Percentiles rank a stretch among this genome's conserved stretches.
Evolutionary conservation across 2,329 filamentous ascomycete species (phyloP).

Genomic region (Ophiostoma fasciatum): DNA sequence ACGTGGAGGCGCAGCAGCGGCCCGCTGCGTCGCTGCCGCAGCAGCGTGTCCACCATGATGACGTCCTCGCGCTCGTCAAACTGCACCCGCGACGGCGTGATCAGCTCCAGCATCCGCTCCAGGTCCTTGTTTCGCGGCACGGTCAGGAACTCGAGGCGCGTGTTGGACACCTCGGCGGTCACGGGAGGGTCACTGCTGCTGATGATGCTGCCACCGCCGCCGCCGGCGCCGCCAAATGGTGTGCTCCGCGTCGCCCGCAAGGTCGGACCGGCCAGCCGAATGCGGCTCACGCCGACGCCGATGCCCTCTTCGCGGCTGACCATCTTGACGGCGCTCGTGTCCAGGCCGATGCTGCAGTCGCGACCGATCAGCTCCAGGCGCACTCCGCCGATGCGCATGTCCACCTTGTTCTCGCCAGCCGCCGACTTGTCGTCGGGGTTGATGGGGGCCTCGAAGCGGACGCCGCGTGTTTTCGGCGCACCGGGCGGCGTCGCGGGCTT

Average conservation of each 20-base stretch:
- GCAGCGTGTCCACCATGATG: constrained; percentile 81
- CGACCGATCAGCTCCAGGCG: constrained; percentile 63
- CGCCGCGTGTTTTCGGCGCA: constrained; percentile 35
- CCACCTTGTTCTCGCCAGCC: constrained; percentile 48
- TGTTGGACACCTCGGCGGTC: constrained; percentile 45
- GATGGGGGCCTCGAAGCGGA: constrained; percentile 36
- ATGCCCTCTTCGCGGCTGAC: constrained; percentile 60
- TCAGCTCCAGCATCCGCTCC: constrained; percentile 65
- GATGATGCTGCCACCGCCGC: too few species aligned
- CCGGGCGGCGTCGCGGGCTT: constrained; percentile 20
- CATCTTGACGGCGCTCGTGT: constrained; percentile 70
- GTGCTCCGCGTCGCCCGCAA: too few species aligned
- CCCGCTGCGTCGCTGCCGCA: constrained; percentile 76
- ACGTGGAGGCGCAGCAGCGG: constrained; percentile 61
- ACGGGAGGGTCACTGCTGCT: constrained; percentile 44
- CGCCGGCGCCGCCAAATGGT: too few species aligned
- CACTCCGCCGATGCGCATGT: constrained; percentile 62
- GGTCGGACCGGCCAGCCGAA: constrained; percentile 61
- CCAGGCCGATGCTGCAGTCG: constrained; percentile 57
- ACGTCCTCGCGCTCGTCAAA: constrained; percentile 79
- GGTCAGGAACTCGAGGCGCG: constrained; percentile 57
- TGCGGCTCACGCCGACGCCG: constrained; percentile 57
- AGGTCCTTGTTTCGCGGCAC: constrained; percentile 67
- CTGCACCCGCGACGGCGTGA: constrained; percentile 83
- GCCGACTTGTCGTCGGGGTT: constrained; percentile 32